Percentiles rank a stretch among this genome's conserved stretches.
Evolutionary conservation across 805 yeast genomes (phyloP).

Genomic region (Wickerhamiella azymoides): DNA sequence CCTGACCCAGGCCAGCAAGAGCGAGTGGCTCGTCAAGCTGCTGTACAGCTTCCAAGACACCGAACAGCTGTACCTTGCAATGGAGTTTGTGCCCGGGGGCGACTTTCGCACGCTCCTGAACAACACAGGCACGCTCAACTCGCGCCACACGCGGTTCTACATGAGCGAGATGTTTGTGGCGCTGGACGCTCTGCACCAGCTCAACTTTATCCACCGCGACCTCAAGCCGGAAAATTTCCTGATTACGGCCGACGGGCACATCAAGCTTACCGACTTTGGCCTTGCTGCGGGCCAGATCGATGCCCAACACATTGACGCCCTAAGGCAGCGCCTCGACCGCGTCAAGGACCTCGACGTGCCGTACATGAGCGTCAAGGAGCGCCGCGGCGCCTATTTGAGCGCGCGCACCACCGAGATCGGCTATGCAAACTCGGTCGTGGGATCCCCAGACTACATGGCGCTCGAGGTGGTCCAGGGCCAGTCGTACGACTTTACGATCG

Average conservation of each 20-base stretch:
- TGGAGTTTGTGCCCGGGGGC: conserved; percentile 99
- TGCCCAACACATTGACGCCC: conserved; percentile 81
- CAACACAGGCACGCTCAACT: conserved; percentile 82
- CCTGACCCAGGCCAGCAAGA: conserved; percentile 74
- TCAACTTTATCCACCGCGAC: conserved; percentile 95
- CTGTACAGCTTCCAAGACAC: conserved; percentile 91
- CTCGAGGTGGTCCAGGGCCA: conserved; percentile 90
- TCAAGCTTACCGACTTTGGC: conserved; percentile 91
- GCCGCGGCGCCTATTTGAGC: conserved; percentile 76
- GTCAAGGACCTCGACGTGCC: conserved; percentile 64
- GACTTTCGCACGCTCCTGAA: conserved; percentile 89
- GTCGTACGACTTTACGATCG: conserved; percentile 88
- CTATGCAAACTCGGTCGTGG: conserved; percentile 90
- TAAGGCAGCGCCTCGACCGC: conserved; percentile 50
- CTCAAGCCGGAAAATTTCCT: conserved; percentile 89
- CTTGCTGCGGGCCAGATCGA: conserved; percentile 94
- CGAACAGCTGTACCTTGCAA: conserved; percentile 81
- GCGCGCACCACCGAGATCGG: conserved; percentile 58
- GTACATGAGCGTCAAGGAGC: conserved; percentile 66
- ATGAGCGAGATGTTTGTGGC: conserved; percentile 94
- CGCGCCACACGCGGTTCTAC: conserved; percentile 92
- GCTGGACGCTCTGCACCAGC: conserved; percentile 80
- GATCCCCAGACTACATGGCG: conserved; percentile 99
- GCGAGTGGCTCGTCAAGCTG: conserved; percentile 90
- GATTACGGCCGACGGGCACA: conserved; percentile 82